Base-by-base conservation (phyloP, 768 basidiomycete species). In the Auriscalpium microsporum region DNA sequence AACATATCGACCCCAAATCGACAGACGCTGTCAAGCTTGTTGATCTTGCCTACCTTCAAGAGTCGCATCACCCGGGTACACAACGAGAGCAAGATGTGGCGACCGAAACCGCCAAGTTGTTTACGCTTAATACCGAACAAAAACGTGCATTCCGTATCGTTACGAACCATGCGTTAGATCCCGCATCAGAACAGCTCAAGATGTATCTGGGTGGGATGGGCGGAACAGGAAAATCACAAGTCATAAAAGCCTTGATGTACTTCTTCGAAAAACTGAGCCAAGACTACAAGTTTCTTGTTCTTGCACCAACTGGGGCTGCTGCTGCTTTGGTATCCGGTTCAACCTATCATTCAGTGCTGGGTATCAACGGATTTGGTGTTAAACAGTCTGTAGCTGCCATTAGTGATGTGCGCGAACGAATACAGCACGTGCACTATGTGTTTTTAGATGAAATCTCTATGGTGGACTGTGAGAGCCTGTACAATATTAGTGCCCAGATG, bases 361-460 rank as follows among this genome's bases (percentile, higher is more conserved):
- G 58, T 9, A 34, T 64, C 2, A 36, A 17, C 23, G 40, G 33
- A 7, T 17, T 11, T 40, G 14, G 21, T 17, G 35, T 40, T n/a
- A n/a, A 36, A 23, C 57, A 8, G 17, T 8, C 16, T 42, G 13
- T 14, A 4, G 2, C 11, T 0, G 33, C 38, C 2, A 13, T 57
- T 44, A 11, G 5, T 34, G 45, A 53, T n/a, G 37, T 61, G 2
- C 40, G 35, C 7, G 50, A 35, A 9, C 37, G 46, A 9, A 37
- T 62, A 6, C 40, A 59, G 14, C 63, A 68, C n/a, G 68, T 75
- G 10, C 64, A 74, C 0, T 73, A 73, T 59, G 60, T 76, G 5
- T 74, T 77, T 45, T 56, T 76, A 14, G 72, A 77, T 64, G 74
- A 78, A 51, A 63, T 76, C 0, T 76, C 74, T 0, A 78, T 78